phyloP scores from a whole-genome alignment of 805 yeast species.

The Tanozyma kutaoensis region DNA sequence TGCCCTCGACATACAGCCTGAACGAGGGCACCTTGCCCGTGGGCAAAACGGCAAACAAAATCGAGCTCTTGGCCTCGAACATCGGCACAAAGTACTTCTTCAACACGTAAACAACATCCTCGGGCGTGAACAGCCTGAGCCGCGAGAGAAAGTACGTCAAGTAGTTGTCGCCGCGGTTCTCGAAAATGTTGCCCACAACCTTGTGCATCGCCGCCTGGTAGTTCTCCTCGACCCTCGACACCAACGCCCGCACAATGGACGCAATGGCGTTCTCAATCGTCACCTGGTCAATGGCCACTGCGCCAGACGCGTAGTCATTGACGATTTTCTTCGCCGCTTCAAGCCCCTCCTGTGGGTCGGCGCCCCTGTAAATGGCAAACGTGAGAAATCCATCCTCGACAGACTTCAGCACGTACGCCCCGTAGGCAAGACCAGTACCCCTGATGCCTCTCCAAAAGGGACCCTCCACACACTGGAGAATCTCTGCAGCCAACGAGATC shows the following conservation, averaged over 20 bases:
- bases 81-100: slow-evolving; percentile 50
- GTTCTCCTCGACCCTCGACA: slow-evolving; percentile 53
- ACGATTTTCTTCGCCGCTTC: slow-evolving; percentile 55
- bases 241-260: slow-evolving; percentile 58
- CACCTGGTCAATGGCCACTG: slow-evolving; percentile 37
- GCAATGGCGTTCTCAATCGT: slow-evolving; percentile 65
- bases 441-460: slow-evolving; percentile 95
- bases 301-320: slow-evolving; percentile 43
- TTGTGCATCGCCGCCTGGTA: slow-evolving; percentile 53
- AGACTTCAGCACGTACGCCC: slow-evolving; percentile 47
- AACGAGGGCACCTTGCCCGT: slow-evolving; percentile 43
- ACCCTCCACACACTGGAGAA: slow-evolving; percentile 81
- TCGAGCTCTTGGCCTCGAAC: slow-evolving; percentile 43
- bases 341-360: slow-evolving; percentile 63
- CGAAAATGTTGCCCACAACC: slow-evolving; percentile 52
- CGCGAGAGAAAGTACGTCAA: slow-evolving; percentile 37
- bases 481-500: slow-evolving; percentile 60
- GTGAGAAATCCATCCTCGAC: slow-evolving; percentile 56
- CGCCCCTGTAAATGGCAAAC: slow-evolving; percentile 66
- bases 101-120: slow-evolving; percentile 37
- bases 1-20: slow-evolving; percentile 27
- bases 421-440: slow-evolving; percentile 91
- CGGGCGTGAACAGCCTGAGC: slow-evolving; percentile 38
- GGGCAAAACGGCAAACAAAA: slow-evolving; percentile 62
- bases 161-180: slow-evolving; percentile 60